Conservation (phyloP, 345 rosid species). For the Cochlearia excelsa region DNA sequence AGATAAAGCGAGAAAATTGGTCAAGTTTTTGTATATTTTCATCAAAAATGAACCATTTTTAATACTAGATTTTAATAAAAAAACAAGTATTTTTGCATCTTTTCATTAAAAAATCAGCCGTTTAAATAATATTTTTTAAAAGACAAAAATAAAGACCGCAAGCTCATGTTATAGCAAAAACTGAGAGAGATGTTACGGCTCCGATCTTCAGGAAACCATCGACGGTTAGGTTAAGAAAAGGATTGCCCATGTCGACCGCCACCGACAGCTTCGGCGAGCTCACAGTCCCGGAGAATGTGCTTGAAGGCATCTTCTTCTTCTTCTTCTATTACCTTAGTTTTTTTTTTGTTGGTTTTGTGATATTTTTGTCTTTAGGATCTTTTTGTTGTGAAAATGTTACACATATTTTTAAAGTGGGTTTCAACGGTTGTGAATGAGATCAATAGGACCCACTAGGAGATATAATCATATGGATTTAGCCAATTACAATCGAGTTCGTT, state of each 20-base stretch:
- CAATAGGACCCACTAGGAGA: slow-evolving; percentile 29
- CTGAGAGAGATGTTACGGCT: slow-evolving; percentile 40
- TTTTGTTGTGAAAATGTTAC: neutral
- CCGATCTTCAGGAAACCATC: slow-evolving; percentile 91
- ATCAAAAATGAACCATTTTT: no score
- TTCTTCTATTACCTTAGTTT: neutral
- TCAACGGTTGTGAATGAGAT: slow-evolving; percentile 35
- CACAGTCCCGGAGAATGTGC: slow-evolving; percentile 52
- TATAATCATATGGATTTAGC: neutral
- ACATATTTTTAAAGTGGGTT: slow-evolving; percentile 14
- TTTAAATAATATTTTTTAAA: no score
- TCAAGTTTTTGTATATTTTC: no score
- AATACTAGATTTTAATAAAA: no score
- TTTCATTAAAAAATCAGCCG: no score
- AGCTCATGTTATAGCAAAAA: no score
- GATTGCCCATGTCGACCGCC: slow-evolving; percentile 65
- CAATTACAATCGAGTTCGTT: slow-evolving; percentile 9
- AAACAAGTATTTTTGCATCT: no score
- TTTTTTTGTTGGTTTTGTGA: neutral
- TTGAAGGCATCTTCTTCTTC: slow-evolving; percentile 56
- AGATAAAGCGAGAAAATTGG: neutral
- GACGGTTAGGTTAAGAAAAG: slow-evolving; percentile 62
- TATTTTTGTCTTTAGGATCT: neutral
- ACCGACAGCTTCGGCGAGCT: slow-evolving; percentile 65
- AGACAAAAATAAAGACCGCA: no score